A percentile compares a stretch with the other conserved stretches of the same genome.
Conservation (phyloP, 345 rosid species). For the Eucalyptus sideroxylon region DNA sequence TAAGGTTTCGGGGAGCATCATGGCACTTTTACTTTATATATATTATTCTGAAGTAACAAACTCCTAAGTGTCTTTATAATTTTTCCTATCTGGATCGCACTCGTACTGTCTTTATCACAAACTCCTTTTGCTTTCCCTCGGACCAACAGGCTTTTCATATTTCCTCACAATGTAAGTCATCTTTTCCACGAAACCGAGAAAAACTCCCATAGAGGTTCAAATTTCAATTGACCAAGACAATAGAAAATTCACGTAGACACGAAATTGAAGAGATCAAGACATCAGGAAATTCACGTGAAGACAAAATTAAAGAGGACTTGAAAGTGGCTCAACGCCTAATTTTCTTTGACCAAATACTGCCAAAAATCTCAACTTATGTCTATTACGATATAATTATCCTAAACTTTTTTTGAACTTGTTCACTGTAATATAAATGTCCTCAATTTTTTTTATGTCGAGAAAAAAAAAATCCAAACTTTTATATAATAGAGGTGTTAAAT, state of each 20-base stretch:
- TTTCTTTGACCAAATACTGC: no score
- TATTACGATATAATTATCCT: no score
- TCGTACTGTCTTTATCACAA: no score
- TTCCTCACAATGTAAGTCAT: background rate
- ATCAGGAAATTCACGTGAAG: background rate
- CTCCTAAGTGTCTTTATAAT: background rate
- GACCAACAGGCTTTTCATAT: background rate
- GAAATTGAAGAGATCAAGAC: background rate
- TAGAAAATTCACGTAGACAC: background rate
- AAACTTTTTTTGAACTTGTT: no score
- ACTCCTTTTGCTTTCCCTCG: background rate
- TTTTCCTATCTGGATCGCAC: no score
- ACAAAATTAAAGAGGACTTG: background rate
- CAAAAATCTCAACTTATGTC: background rate
- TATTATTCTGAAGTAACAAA: background rate
- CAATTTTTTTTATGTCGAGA: no score
- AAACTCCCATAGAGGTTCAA: background rate
- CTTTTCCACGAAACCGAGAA: background rate
- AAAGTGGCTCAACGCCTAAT: background rate
- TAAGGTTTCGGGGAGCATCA: background rate
- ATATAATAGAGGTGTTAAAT: no score
- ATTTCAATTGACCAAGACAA: background rate
- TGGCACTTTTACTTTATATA: background rate
- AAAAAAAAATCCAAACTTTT: no score
- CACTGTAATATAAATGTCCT: accelerated